A percentile compares a stretch with the other conserved stretches of the same genome.
These are phyloP conservation scores for Uronychia setigera DNA, from an alignment of 73 alveolate species.

Conservation along the genomic window DNA sequence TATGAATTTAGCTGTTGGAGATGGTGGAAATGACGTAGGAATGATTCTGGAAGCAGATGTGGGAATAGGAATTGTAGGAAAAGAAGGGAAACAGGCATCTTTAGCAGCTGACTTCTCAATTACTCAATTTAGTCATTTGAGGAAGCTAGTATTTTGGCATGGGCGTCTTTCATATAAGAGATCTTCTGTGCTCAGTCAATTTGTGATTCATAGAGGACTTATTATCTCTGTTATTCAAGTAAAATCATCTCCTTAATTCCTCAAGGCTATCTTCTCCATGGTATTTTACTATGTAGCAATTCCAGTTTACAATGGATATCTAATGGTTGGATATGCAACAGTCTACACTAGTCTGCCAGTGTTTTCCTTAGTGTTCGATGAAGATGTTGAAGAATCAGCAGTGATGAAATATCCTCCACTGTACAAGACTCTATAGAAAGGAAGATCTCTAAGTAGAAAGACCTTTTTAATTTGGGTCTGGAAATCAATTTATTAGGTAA, in stretches of 20 bases:
- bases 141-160: conserved; percentile 78
- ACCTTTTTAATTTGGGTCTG: conserved; percentile 95
- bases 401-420: conserved; percentile 91
- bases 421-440: conserved; percentile 86
- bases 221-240: conserved; percentile 91
- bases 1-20: conserved; percentile 65
- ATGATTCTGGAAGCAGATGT: conserved; percentile 65
- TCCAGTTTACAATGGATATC: conserved; percentile 96
- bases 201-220: conserved; percentile 98
- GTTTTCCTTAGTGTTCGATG: conserved; percentile 90
- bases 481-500: conserved; percentile 89
- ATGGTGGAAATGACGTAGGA: conserved; percentile 69
- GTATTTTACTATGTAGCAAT: conserved; percentile 94
- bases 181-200: conserved; percentile 78
- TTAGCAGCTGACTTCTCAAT: conserved; percentile 84
- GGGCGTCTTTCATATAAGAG: conserved; percentile 76
- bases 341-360: conserved; percentile 95
- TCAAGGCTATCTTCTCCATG: conserved; percentile 88
- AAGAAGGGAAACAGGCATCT: conserved; percentile 88
- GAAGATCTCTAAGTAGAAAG: conserved; percentile 86
- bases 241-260: conserved; percentile 73
- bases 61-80: conserved; percentile 90
- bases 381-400: conserved; percentile 83
- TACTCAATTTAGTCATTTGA: conserved; percentile 69
- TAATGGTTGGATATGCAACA: conserved; percentile 97